Evolutionary conservation across 2,329 filamentous ascomycete genomes (phyloP).

Genomic region (Exophiala alcalophila): DNA sequence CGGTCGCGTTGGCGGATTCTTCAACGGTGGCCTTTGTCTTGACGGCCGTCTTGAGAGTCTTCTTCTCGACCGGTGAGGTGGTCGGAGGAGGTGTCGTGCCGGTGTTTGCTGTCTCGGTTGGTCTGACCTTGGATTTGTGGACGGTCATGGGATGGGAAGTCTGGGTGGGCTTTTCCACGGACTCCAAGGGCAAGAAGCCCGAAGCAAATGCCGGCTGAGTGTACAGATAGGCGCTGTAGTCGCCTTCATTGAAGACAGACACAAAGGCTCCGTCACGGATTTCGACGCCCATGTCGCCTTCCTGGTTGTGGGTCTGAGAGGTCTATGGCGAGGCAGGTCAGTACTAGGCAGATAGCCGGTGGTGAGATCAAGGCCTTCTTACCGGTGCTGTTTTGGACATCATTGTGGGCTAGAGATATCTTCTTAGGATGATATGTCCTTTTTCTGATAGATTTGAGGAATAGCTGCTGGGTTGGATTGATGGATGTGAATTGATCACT

Average conservation of each 20-base stretch:
- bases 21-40: background rate
- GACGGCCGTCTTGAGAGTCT: constrained; percentile 1
- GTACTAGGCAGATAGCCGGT: too few species aligned
- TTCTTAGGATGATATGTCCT: too few species aligned
- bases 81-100: constrained; percentile 20
- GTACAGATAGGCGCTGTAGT: constrained; percentile 24
- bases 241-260: constrained; percentile 23
- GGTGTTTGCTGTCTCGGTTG: constrained; percentile 20
- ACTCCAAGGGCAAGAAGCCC: constrained; percentile 19
- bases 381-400: constrained; percentile 21
- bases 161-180: constrained; percentile 3
- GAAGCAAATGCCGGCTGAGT: constrained; percentile 12
- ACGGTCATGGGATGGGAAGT: background rate
- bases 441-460: too few species aligned
- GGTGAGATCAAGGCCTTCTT: too few species aligned
- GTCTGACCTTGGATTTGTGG: constrained; percentile 11
- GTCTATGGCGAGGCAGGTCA: too few species aligned
- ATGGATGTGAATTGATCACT: too few species aligned
- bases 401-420: constrained; percentile 9
- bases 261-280: constrained; percentile 20
- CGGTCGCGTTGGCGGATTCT: constrained; percentile 1
- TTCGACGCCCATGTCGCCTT: background rate
- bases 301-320: background rate
- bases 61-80: constrained; percentile 1
- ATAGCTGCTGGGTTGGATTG: too few species aligned